phyloP scores from a whole-genome alignment of 805 yeast species.

The Nakazawaea ishiwadae region DNA sequence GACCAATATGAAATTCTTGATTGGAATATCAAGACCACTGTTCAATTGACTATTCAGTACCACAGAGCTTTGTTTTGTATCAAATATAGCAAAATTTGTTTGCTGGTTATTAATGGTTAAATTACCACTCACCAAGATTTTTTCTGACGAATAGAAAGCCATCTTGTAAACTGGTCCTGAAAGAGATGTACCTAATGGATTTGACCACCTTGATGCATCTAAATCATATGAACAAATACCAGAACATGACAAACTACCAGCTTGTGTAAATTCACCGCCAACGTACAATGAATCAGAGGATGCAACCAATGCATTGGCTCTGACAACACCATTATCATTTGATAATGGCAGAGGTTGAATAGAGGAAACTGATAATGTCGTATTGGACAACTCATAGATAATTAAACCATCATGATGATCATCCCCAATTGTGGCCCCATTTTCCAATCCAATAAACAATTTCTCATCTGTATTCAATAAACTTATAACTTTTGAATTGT shows the following conservation, averaged over 20 bases:
- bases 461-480: conserved; percentile 32
- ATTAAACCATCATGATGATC: conserved; percentile 38
- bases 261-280: conserved; percentile 66
- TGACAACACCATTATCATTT: conserved; percentile 29
- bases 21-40: conserved; percentile 28
- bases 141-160: conserved; percentile 34
- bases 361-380: conserved; percentile 27
- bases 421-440: conserved; percentile 21
- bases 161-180: conserved; percentile 54
- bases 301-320: conserved; percentile 35
- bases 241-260: conserved; percentile 53
- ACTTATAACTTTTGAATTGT: conserved; percentile 17
- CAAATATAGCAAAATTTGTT: conserved; percentile 46
- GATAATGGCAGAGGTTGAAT: conserved; percentile 46
- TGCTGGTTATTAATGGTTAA: conserved; percentile 34
- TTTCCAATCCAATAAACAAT: conserved; percentile 44
- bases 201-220: conserved; percentile 48
- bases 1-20: conserved; percentile 41
- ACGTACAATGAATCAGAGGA: conserved; percentile 41
- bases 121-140: conserved; percentile 47
- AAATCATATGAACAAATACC: conserved; percentile 66
- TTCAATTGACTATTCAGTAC: conserved; percentile 17
- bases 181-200: conserved; percentile 31
- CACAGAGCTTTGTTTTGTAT: conserved; percentile 38
- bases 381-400: conserved; percentile 43